Evolutionary conservation across 208 protist genomes (phyloP).

Genomic region (Acanthamoeba castellanii): DNA sequence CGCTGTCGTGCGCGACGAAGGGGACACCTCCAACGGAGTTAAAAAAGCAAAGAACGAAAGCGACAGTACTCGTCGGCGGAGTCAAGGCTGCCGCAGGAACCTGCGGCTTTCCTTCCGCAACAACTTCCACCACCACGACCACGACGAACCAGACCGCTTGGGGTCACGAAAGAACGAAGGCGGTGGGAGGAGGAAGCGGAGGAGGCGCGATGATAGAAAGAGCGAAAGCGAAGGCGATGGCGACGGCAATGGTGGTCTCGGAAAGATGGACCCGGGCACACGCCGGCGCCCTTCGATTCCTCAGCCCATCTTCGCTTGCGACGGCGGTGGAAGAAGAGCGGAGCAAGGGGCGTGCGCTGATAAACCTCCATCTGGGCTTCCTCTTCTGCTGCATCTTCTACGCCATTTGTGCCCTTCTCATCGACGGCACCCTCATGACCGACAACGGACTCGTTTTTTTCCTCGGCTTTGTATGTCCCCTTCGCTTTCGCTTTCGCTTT

Average conservation of each 20-base stretch:
- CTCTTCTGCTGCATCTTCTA: background rate
- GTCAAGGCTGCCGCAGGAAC: too few relatives aligned
- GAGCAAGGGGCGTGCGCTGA: background rate
- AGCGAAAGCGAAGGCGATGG: background rate
- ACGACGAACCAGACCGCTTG: background rate
- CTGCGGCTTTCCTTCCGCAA: too few relatives aligned
- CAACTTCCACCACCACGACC: too few relatives aligned
- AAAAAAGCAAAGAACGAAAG: too few relatives aligned
- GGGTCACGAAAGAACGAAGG: background rate
- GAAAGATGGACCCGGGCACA: background rate
- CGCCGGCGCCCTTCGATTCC: background rate
- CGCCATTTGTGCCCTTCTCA: background rate
- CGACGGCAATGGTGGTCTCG: background rate
- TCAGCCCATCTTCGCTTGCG: background rate
- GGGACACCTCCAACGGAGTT: background rate
- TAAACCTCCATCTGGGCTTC: background rate
- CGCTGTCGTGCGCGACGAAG: background rate
- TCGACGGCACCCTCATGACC: background rate
- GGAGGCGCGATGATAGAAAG: background rate
- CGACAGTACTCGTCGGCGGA: too few relatives aligned
- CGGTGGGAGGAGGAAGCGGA: background rate
- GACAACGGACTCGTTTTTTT: background rate
- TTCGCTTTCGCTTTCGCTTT: background rate
- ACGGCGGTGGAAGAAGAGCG: background rate
- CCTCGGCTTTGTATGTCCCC: background rate